These are phyloP conservation scores for Ilyonectria sp. DNA, from an alignment of 2,329 filamentous ascomycete genomes.

Conservation along the genomic window DNA sequence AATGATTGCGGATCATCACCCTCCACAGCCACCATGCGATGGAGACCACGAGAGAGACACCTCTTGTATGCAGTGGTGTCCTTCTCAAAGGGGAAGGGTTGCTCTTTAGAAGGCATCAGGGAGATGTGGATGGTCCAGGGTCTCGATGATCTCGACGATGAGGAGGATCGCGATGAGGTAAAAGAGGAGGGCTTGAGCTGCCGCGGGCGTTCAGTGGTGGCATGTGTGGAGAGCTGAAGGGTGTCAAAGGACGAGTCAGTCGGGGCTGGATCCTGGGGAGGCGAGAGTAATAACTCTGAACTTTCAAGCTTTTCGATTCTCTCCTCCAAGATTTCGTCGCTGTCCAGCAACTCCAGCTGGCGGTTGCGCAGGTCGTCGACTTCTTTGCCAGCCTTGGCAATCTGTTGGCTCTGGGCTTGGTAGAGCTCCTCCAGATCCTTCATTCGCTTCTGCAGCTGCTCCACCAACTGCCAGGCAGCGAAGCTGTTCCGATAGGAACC, in stretches of 20 bases:
- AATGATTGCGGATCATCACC: conserved; percentile 67
- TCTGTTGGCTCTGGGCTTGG: conserved; percentile 57
- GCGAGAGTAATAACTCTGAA: conserved; percentile 41
- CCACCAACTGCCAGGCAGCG: conserved; percentile 67
- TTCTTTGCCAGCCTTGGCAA: conserved; percentile 58
- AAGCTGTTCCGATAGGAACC: conserved; percentile 69
- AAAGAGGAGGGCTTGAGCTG: conserved; percentile 21
- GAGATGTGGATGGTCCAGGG: conserved; percentile 74
- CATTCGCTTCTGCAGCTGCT: conserved; percentile 59
- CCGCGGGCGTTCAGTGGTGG: conserved; percentile 22
- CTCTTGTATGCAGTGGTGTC: conserved; percentile 74
- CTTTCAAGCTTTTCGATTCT: conserved; percentile 64
- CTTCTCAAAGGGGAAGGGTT: conserved; percentile 74
- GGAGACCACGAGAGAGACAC: conserved; percentile 72
- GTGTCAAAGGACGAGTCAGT: conserved; percentile 24
- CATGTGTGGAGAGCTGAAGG: conserved; percentile 37
- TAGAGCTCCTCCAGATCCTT: conserved; percentile 55
- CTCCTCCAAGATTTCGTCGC: conserved; percentile 68
- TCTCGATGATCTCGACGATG: conserved; percentile 44
- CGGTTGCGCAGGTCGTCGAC: conserved; percentile 63
- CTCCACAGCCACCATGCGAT: conserved; percentile 69
- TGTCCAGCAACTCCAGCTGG: conserved; percentile 66
- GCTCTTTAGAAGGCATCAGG: conserved; percentile 67
- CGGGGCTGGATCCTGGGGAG: conserved; percentile 40
- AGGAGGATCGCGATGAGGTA: conserved; percentile 19